phyloP scores from a whole-genome alignment of 2,329 filamentous ascomycete genomes.

The Claviceps digitariae region DNA sequence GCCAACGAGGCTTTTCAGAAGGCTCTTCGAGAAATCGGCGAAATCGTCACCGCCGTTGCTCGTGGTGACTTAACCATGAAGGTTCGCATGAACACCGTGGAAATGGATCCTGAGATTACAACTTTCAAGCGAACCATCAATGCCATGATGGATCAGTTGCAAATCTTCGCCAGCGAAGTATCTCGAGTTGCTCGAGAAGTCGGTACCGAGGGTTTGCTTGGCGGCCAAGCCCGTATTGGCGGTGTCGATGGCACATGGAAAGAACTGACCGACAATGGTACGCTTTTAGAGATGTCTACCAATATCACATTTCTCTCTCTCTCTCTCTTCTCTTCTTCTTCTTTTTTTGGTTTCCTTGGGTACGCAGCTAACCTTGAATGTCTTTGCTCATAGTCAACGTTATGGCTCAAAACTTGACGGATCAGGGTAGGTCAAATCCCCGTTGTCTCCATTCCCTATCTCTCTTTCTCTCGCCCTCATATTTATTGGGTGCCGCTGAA shows the following conservation, averaged over 20 bases:
- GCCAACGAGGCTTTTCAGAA: slow-evolving; percentile 98
- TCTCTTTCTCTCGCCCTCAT: background rate
- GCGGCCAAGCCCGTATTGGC: slow-evolving; percentile 84
- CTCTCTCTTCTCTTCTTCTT: background rate
- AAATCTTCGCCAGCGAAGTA: slow-evolving; percentile 93
- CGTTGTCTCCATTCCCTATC: background rate
- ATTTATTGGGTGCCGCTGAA: no score
- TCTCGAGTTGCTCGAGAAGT: slow-evolving; percentile 90
- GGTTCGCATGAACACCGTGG: slow-evolving; percentile 85
- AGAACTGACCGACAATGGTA: slow-evolving; percentile 79
- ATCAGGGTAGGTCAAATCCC: slow-evolving; percentile 42
- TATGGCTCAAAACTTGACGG: slow-evolving; percentile 71
- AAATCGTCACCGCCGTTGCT: slow-evolving; percentile 92
- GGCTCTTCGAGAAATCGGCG: slow-evolving; percentile 87
- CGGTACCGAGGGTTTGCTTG: slow-evolving; percentile 86
- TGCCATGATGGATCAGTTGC: slow-evolving; percentile 96
- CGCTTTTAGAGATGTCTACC: slow-evolving; percentile 4
- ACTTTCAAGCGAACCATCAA: slow-evolving; percentile 98
- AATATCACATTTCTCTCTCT: background rate
- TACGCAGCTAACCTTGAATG: slow-evolving; percentile 11
- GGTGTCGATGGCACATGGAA: slow-evolving; percentile 97
- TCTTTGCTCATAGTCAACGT: slow-evolving; percentile 47
- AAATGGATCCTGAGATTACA: slow-evolving; percentile 97
- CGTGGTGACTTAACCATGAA: slow-evolving; percentile 94
- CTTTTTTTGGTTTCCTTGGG: background rate